These are phyloP conservation scores for Solanum virginianum DNA, from an alignment of 257 asterid species.

Conservation along the genomic window DNA sequence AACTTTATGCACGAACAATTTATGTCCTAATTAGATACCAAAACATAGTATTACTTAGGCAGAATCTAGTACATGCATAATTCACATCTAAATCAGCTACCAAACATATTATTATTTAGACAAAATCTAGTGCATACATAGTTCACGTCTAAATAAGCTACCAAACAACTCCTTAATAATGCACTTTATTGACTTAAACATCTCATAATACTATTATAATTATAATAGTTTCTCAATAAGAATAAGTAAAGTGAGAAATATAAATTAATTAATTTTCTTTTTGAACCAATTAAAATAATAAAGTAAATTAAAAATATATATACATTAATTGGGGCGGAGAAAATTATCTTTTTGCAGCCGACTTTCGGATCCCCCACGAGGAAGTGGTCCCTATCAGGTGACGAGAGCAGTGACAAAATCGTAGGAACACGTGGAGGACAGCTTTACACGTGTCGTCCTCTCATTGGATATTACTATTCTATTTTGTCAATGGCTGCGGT, in stretches of 20 bases:
- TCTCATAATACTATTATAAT: neutral
- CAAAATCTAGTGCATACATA: no score
- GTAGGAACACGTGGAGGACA: neutral
- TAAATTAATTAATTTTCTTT: neutral
- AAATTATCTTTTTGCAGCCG: neutral
- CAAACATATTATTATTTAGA: no score
- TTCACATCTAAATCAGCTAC: no score
- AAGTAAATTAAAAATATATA: neutral
- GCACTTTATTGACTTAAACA: no score
- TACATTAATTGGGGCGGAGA: neutral
- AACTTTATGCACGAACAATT: no score
- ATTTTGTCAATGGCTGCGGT: conserved; percentile 6
- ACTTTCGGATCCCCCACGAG: neutral
- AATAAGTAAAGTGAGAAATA: neutral
- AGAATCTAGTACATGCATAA: no score
- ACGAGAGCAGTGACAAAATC: conserved; percentile 22
- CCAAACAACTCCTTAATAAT: no score
- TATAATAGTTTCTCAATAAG: neutral
- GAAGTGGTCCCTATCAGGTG: neutral
- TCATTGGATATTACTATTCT: neutral
- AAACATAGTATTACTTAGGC: no score
- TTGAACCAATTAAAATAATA: neutral
- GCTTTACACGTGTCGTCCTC: neutral
- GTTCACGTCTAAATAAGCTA: no score
- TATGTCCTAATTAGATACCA: no score